phyloP scores from a whole-genome alignment of 2,329 filamentous ascomycete genomes.

The Conoideocrella luteorostrata region DNA sequence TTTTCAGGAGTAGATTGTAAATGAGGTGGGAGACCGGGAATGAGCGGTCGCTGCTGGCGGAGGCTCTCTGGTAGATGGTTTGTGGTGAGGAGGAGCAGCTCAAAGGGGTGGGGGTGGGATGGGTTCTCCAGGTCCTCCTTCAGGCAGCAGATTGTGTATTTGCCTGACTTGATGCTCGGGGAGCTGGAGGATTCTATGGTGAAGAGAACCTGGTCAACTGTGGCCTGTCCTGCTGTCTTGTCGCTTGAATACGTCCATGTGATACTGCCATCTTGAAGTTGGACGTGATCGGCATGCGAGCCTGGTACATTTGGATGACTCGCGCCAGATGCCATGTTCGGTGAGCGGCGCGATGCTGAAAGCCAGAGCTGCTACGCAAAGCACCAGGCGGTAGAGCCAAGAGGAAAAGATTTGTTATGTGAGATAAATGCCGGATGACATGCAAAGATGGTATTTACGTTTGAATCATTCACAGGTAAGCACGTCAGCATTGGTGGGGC shows the following conservation, averaged over 20 bases:
- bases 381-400: too few relatives aligned
- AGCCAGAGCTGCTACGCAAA: background rate
- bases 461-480: constrained; percentile 15
- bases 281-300: constrained; percentile 14
- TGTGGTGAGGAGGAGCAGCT: constrained; percentile 22
- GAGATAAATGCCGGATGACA: too few relatives aligned
- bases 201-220: constrained; percentile 23
- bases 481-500: background rate
- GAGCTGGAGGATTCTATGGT: constrained; percentile 12
- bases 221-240: constrained; percentile 11
- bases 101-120: constrained; percentile 22
- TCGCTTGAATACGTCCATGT: constrained; percentile 19
- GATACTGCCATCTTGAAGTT: constrained; percentile 17
- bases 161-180: background rate
- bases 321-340: constrained; percentile 2
- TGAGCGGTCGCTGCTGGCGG: constrained; percentile 25
- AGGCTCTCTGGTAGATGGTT: constrained; percentile 30
- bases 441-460: too few relatives aligned
- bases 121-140: constrained; percentile 23
- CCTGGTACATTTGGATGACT: background rate
- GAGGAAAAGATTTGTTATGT: too few relatives aligned
- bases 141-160: constrained; percentile 31
- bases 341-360: background rate
- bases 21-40: constrained; percentile 33
- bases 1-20: constrained; percentile 18